These are phyloP conservation scores for Omphalotus guepiniiformis DNA, from an alignment of 768 basidiomycete species.

Conservation along the genomic window DNA sequence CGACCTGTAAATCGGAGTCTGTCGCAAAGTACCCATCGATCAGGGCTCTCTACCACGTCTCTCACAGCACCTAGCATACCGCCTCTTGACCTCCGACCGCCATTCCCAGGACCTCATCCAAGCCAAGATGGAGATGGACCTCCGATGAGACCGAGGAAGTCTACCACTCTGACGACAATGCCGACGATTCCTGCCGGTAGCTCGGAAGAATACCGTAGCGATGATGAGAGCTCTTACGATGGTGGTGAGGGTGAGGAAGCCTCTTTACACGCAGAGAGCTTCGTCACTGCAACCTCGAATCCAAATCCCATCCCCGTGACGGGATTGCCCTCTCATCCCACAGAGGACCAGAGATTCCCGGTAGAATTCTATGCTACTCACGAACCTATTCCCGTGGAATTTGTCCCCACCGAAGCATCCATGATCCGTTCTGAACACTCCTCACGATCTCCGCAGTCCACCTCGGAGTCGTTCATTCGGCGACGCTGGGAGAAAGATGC, in stretches of 20 bases:
- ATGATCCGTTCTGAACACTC: constrained; percentile 5
- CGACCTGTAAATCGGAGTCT: constrained; percentile 63
- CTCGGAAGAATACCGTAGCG: constrained; percentile 29
- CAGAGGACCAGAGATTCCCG: constrained; percentile 20
- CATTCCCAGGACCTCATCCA: constrained; percentile 41
- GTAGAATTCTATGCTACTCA: neutral
- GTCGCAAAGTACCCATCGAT: constrained; percentile 57
- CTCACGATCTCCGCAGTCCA: constrained; percentile 22
- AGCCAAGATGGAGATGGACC: constrained; percentile 25
- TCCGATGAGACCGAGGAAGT: constrained; percentile 22
- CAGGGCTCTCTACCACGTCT: constrained; percentile 30
- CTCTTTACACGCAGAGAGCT: constrained; percentile 54
- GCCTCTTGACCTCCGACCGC: constrained; percentile 54
- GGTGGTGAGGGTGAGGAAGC: constrained; percentile 19
- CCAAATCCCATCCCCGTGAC: neutral
- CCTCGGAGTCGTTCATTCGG: constrained; percentile 49
- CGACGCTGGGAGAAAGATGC: constrained; percentile 46
- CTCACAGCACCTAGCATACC: constrained; percentile 47
- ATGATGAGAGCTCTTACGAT: constrained; percentile 26
- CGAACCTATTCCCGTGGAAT: constrained; percentile 15
- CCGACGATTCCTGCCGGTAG: constrained; percentile 36
- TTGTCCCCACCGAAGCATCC: constrained; percentile 17
- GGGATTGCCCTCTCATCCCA: constrained; percentile 5
- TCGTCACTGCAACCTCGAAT: constrained; percentile 41
- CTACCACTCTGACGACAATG: constrained; percentile 26